Conservation (phyloP, 169 alveolate species). For the Fabrea salina region DNA sequence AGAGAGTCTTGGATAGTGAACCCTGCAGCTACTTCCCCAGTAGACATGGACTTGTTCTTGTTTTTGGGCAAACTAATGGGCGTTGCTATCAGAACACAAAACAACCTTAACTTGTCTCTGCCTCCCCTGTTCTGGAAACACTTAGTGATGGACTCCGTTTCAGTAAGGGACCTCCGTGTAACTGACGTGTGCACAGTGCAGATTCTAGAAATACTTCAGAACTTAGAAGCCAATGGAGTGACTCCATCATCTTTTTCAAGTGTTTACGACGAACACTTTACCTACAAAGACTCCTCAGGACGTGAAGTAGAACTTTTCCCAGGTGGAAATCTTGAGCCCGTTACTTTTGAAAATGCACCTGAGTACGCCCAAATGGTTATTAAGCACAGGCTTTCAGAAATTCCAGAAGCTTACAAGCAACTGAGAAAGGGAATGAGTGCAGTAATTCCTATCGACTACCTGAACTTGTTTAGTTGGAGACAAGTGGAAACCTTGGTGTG, state of each 20-base stretch:
- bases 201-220: constrained; percentile 59
- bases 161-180: constrained; percentile 67
- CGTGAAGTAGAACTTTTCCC: constrained; percentile 12
- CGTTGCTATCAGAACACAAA: constrained; percentile 79
- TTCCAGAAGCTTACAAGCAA: constrained; percentile 37
- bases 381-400: constrained; percentile 18
- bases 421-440: constrained; percentile 31
- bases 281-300: constrained; percentile 29
- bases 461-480: constrained; percentile 52
- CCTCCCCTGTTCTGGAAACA: constrained; percentile 83
- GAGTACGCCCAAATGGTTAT: constrained; percentile 11
- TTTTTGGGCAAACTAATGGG: constrained; percentile 84
- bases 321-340: constrained; percentile 10
- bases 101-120: constrained; percentile 70
- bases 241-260: constrained; percentile 16
- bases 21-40: background rate
- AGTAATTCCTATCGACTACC: constrained; percentile 62
- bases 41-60: constrained; percentile 49
- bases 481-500: constrained; percentile 77
- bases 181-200: constrained; percentile 73
- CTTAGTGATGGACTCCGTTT: constrained; percentile 53
- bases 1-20: constrained; percentile 34
- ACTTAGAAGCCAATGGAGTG: constrained; percentile 18
- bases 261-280: constrained; percentile 25
- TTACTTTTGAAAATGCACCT: constrained; percentile 30